Conservation (phyloP, 805 yeast genomes). For the Zygosaccharomyces gambellarensis region DNA sequence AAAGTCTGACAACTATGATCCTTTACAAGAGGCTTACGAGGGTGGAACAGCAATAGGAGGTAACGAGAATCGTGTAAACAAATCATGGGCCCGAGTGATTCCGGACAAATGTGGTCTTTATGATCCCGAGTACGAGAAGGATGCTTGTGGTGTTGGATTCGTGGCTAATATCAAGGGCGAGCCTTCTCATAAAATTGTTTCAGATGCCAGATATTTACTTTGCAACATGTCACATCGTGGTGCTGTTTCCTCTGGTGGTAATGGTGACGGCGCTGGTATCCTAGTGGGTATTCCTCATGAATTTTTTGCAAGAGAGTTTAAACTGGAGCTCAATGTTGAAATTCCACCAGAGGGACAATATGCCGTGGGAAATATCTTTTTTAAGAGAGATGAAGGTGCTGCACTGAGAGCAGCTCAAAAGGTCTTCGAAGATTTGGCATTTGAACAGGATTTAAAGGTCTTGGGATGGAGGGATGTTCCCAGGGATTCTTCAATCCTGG, state of each 20-base stretch:
- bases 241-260: conserved; percentile 94
- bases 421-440: conserved; percentile 79
- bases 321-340: conserved; percentile 56
- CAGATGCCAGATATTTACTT: conserved; percentile 80
- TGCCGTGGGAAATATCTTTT: conserved; percentile 91
- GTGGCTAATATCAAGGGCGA: conserved; percentile 89
- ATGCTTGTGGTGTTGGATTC: conserved; percentile 98
- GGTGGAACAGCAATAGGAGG: conserved; percentile 26
- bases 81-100: conserved; percentile 86
- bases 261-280: conserved; percentile 99
- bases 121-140: conserved; percentile 90
- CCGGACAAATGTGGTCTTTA: conserved; percentile 87
- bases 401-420: conserved; percentile 63
- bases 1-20: conserved; percentile 27
- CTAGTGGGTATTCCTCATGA: conserved; percentile 88
- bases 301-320: conserved; percentile 80
- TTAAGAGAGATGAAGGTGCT: conserved; percentile 63
- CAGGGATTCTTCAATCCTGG: conserved; percentile 86
- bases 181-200: conserved; percentile 83
- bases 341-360: conserved; percentile 82
- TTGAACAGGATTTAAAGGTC: conserved; percentile 68
- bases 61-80: conserved; percentile 39
- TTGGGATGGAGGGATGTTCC: conserved; percentile 96
- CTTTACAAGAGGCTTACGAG: conserved; percentile 28
- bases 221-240: conserved; percentile 99